A percentile compares a stretch with the other conserved stretches of the same genome.
Conservation (phyloP, 116 monocot species). For the Papilionanthe hybrid region DNA sequence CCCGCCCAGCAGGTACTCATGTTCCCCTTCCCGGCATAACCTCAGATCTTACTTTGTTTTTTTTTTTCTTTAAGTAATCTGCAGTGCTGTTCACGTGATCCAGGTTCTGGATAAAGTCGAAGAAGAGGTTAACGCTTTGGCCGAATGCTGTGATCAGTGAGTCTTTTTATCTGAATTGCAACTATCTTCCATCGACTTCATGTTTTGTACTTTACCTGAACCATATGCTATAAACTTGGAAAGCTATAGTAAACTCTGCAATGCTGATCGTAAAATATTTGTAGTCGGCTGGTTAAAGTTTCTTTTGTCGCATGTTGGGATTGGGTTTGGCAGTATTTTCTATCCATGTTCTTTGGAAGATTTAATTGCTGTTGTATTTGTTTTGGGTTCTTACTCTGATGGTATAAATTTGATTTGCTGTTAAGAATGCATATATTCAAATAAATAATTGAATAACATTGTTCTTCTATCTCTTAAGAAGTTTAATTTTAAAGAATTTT, state of each 20-base stretch:
- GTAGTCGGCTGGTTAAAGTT: background rate
- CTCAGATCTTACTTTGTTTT: conserved; percentile 4
- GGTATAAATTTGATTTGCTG: background rate
- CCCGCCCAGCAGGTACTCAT: conserved; percentile 63
- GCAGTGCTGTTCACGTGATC: background rate
- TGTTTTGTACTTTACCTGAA: background rate
- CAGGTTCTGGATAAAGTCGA: conserved; percentile 75
- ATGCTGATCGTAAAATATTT: background rate
- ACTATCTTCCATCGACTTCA: background rate
- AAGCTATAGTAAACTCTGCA: background rate
- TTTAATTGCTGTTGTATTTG: background rate
- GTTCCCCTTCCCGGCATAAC: background rate
- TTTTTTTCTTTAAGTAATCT: background rate
- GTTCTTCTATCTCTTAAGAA: background rate
- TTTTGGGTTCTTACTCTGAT: background rate
- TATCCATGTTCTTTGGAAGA: conserved; percentile 1
- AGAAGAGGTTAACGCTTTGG: conserved; percentile 62
- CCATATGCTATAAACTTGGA: background rate
- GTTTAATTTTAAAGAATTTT: background rate
- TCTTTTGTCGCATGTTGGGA: background rate
- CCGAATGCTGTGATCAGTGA: conserved; percentile 79
- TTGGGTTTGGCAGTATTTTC: background rate
- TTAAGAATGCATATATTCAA: background rate
- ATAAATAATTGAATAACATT: background rate
- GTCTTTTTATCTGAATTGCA: background rate